Evolutionary conservation across 2,329 filamentous ascomycete species (phyloP).

Genomic region (Didymella sp.): DNA sequence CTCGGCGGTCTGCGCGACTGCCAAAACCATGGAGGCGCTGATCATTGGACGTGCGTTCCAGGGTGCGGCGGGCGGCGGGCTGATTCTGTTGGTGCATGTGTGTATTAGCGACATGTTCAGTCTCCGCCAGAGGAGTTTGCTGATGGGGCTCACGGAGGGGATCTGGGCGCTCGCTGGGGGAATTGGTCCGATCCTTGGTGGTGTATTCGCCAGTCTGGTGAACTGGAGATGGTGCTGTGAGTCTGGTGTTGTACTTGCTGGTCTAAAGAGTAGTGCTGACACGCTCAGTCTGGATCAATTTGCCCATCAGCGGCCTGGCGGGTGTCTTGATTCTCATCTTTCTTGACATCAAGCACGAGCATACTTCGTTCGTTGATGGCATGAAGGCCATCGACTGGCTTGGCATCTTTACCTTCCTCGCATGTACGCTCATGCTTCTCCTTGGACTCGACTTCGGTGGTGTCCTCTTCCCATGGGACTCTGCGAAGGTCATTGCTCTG

Average conservation of each 20-base stretch:
- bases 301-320: constrained; percentile 58
- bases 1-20: constrained; percentile 64
- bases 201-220: constrained; percentile 55
- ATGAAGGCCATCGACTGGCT: constrained; percentile 63
- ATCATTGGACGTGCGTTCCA: constrained; percentile 68
- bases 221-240: constrained; percentile 61
- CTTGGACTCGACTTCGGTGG: constrained; percentile 64
- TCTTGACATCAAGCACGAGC: constrained; percentile 63
- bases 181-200: constrained; percentile 61
- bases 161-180: constrained; percentile 64
- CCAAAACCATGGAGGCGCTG: constrained; percentile 65
- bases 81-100: constrained; percentile 68
- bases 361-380: constrained; percentile 57
- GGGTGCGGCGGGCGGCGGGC: constrained; percentile 68
- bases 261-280: background rate
- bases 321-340: constrained; percentile 60
- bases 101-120: constrained; percentile 69
- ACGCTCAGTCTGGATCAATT: constrained; percentile 60
- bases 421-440: constrained; percentile 59
- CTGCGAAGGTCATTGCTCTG: constrained; percentile 62
- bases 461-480: constrained; percentile 60
- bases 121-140: constrained; percentile 59
- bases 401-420: constrained; percentile 60
- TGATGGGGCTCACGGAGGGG: constrained; percentile 59
- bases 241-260: constrained; percentile 3